Percentiles rank a stretch among this genome's conserved stretches.
Evolutionary conservation across 2,329 filamentous ascomycete species (phyloP).

Genomic region (Verticillium nonalfalfae): DNA sequence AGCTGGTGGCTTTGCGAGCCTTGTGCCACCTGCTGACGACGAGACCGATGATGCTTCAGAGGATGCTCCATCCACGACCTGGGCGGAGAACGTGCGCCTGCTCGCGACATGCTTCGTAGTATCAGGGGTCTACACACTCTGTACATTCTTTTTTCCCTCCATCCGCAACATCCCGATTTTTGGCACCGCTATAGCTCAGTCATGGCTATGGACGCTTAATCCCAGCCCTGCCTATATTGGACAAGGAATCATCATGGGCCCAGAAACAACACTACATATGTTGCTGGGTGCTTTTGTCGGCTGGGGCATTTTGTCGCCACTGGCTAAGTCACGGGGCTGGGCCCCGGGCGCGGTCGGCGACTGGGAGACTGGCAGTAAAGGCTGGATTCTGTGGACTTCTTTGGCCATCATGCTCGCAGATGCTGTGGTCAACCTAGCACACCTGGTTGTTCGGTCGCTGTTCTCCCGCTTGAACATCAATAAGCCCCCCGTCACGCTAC

Average conservation of each 20-base stretch:
- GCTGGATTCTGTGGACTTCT: slow-evolving; percentile 97
- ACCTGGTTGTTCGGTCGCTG: slow-evolving; percentile 63
- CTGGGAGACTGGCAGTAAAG: slow-evolving; percentile 91
- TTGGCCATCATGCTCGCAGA: slow-evolving; percentile 96
- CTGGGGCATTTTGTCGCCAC: slow-evolving; percentile 84
- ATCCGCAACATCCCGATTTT: slow-evolving; percentile 84
- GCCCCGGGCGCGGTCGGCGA: slow-evolving; percentile 79
- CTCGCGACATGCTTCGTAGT: slow-evolving; percentile 50
- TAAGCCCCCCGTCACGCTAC: neutral
- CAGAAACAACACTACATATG: slow-evolving; percentile 93
- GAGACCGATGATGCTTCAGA: slow-evolving; percentile 2
- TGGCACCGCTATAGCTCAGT: slow-evolving; percentile 63
- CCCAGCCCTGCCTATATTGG: slow-evolving; percentile 96
- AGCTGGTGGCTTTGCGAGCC: slow-evolving; percentile 34
- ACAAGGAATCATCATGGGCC: slow-evolving; percentile 98
- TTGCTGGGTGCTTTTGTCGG: slow-evolving; percentile 81
- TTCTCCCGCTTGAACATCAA: neutral
- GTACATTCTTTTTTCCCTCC: slow-evolving; percentile 84
- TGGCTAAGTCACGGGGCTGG: slow-evolving; percentile 83
- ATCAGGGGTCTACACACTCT: slow-evolving; percentile 65
- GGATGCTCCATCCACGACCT: slow-evolving; percentile 18
- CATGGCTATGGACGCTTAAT: slow-evolving; percentile 94
- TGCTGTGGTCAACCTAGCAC: slow-evolving; percentile 79
- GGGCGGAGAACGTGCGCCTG: slow-evolving; percentile 44
- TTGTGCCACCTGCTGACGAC: slow-evolving; percentile 21